Percentiles rank a stretch among this genome's conserved stretches.
These are phyloP conservation scores for Nannizziopsis arthrosporioides DNA, from an alignment of 2,329 filamentous ascomycete genomes.

Conservation along the genomic window DNA sequence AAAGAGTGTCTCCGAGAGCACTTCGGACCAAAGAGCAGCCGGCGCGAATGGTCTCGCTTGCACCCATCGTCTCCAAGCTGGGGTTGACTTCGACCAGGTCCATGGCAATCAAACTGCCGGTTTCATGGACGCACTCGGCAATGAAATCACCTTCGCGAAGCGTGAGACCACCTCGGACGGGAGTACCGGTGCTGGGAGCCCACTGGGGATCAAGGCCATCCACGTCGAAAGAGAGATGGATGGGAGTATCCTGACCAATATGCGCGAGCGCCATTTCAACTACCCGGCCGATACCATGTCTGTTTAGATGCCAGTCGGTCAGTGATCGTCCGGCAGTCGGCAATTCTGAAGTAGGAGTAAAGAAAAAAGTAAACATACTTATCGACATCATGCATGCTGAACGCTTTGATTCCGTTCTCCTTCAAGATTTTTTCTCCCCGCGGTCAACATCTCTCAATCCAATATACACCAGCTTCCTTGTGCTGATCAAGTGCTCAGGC, in stretches of 20 bases:
- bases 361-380: conserved; percentile 41
- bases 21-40: conserved; percentile 86
- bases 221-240: conserved; percentile 94
- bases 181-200: conserved; percentile 91
- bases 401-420: conserved; percentile 85
- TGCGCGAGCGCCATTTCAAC: conserved; percentile 98
- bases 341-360: background rate
- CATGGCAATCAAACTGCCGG: conserved; percentile 64
- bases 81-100: conserved; percentile 78
- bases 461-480: conserved; percentile 91
- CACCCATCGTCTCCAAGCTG: conserved; percentile 55
- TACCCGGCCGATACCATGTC: conserved; percentile 84
- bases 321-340: too few relatives aligned
- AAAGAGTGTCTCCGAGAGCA: conserved; percentile 77
- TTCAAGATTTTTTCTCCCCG: conserved; percentile 85
- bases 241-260: conserved; percentile 87
- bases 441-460: conserved; percentile 83
- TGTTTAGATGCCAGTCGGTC: conserved; percentile 42
- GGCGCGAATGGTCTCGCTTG: conserved; percentile 74
- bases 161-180: conserved; percentile 84
- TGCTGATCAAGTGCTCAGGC: conserved; percentile 47
- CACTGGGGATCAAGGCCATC: conserved; percentile 92
- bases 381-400: conserved; percentile 98
- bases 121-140: conserved; percentile 73
- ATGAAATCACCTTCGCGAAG: conserved; percentile 95